Evolutionary conservation across 2,329 filamentous ascomycete genomes (phyloP), one percentile per base, ranked within the genome.

Genomic region (Fusarium gaditjirri): DNA sequence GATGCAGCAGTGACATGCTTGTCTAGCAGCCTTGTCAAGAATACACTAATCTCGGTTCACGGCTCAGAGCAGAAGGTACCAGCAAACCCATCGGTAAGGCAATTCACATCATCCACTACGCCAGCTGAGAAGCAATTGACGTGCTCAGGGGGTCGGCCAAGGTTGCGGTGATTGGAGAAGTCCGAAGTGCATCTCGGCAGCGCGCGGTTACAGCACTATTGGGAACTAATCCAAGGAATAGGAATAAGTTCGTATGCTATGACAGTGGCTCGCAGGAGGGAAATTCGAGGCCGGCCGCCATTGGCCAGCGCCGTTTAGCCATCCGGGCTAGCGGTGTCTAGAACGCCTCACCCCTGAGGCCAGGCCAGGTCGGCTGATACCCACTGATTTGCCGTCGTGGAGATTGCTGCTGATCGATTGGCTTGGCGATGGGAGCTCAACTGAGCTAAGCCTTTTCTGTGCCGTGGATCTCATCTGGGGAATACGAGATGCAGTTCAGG

Each of bases 361-460:
- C 43, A 43, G 31, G 13, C 13, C 16, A 35, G 39, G 54, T 56
- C 54, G 31, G 31, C 39, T 49, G 54, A 56, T 47, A 36, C 29
- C 38, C 49, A 43, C 38, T 27, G 31, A n/a, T 27, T 36, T 49
- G 9, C 46, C 25, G 36, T 31, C 35, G 27, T 46, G 41, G 44
- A 59, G 56, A 53, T 53, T 42, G 31, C 23, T 41, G 38, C 14
- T 55, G 36, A 35, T 53, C 56, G 55, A 59, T 59, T 61, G 57
- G 49, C 57, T 61, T 61, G 57, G 57, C 57, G 49, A 61, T 61
- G 21, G 1, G 29, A 33, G 5, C 25, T 36, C 39, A 47, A 47
- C 53, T 58, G 55, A 58, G 31, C 36, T 55, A 55, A 60, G 47
- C 36, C 27, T 27, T 57, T 43, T 21, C 16, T 13, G 36, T 16